Evolutionary conservation across 108 stramenopile species (phyloP), one percentile per base, ranked within the genome.

Genomic region (Skeletonema costatum): DNA sequence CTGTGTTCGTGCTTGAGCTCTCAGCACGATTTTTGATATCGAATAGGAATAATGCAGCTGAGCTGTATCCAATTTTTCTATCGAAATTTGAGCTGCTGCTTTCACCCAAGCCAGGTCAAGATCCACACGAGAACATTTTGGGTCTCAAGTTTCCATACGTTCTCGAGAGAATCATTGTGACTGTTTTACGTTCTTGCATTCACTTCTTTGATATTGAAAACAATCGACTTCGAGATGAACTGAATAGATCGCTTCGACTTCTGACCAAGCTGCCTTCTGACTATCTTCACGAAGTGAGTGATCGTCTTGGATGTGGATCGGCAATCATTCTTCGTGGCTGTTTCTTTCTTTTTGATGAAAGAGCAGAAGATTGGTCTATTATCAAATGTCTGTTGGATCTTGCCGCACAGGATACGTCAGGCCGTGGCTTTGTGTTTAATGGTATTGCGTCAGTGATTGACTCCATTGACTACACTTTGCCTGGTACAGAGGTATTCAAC

Each of bases 401-500:
- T 16, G 83, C 90, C 30, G 89, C 90, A 6, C 72, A 77, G 36
- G 84, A 85, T 53, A n/a, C 50, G 32, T 38, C 65, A n/a, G 89
- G 88, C 13, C 80, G 93, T 46, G 85, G 85, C 2, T 87, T 94
- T 59, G 88, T 89, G 11, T 94, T 94, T 68, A 90, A 90, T 76
- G 93, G 89, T n/a, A 89, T 94, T 39, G 89, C 93, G 31, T 88
- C 88, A 0, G 86, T 90, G 5, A 86, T 92, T 42, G 90, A 92
- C 67, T 87, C 76, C 48, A 70, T 88, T 3, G 75, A 91, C 46
- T 87, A 88, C n/a, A 64, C 81, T 59, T 32, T 74, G 21, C 73
- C 81, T 41, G 50, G 60, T 9, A 77, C 79, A 61, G 82, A 66
- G 66, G 41, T 59, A 38, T 71, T 38, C 14, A 44, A 60, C 7